Conservation (phyloP, 768 basidiomycete genomes). For the Antrodiella citrinella region DNA sequence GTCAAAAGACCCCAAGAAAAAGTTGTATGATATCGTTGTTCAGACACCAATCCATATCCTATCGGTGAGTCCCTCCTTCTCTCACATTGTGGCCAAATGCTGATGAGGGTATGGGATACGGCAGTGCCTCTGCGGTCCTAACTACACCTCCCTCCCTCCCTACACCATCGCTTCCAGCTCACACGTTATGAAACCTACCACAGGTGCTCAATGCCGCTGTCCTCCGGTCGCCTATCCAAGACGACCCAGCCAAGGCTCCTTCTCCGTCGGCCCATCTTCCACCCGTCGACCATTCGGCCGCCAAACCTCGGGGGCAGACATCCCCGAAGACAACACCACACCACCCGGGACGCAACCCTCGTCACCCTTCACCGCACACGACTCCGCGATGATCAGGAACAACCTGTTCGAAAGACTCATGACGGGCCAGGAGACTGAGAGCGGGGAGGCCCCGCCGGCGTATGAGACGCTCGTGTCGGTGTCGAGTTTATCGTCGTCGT, state of each 20-base stretch:
- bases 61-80: constrained; percentile 47
- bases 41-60: constrained; percentile 82
- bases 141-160: constrained; percentile 71
- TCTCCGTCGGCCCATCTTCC: constrained; percentile 2
- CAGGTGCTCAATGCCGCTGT: not conserved
- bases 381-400: constrained; percentile 33
- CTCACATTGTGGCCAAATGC: not conserved
- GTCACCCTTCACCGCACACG: constrained; percentile 2
- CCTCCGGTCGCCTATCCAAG: not conserved
- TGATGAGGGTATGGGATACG: constrained; percentile 2
- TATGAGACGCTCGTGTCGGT: constrained; percentile 33
- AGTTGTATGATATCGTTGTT: constrained; percentile 81
- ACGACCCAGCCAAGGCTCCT: constrained; percentile 5
- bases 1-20: constrained; percentile 52
- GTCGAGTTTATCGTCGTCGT: not conserved
- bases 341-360: not conserved
- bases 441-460: constrained; percentile 81
- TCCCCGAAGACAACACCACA: not conserved
- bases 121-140: constrained; percentile 76
- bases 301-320: not conserved
- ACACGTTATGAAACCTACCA: not conserved
- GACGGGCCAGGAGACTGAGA: constrained; percentile 72
- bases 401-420: constrained; percentile 69
- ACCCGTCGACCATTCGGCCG: constrained; percentile 1
- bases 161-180: constrained; percentile 30